Base-by-base conservation (phyloP, 1,284 basidiomycete genomes). In the Rhodotorula sp. region DNA sequence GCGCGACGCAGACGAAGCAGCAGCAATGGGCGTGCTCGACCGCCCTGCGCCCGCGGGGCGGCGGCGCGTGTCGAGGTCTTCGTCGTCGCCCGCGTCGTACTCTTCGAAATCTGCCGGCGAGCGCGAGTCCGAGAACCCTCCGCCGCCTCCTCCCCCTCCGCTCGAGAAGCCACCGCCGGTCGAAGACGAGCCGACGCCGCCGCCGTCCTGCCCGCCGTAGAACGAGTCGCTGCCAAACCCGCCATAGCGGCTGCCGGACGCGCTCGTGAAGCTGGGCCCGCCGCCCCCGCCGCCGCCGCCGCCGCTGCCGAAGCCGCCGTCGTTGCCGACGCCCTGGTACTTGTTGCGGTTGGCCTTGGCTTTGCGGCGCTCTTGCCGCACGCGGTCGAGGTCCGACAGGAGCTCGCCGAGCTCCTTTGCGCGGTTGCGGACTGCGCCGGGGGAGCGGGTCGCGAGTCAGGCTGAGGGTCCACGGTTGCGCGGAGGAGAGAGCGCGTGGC, bases 51-150 rank as follows among this genome's bases (percentile, higher is more conserved):
- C 4, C 83, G 70, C 45, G 70, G 68, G 46, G 19, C 61, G 45
- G 13, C 61, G 49, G 54, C 60, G n/a, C 67, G 56, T 23, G 75
- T 50, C 64, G 52, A 80, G 80, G 53, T 88, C 86, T 75, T 98
- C 97, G 80, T 94, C 92, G 67, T 97, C 97, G 1, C 97, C 96
- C 7, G 96, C 97, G 77, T 97, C 92, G 81, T 99, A 99, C 81
- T 97, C 96, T 78, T 98, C 95, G 78, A 88, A 96, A 57, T 72
- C 75, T 63, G 54, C 49, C 44, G 34, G 83, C 81, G 64, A 10
- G 9, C 58, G 49, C 46, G 67, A 63, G 49, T 73, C 71, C 13
- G 49, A 61, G 56, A 64, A 64, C 4, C 63, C 64, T n/a, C 56
- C 60, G 66, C 67, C n/a, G 74, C 77, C 73, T 7, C 81, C 81